Conservation (phyloP, 371 early-diverging fungal species). For the Mucor plumbeus region DNA sequence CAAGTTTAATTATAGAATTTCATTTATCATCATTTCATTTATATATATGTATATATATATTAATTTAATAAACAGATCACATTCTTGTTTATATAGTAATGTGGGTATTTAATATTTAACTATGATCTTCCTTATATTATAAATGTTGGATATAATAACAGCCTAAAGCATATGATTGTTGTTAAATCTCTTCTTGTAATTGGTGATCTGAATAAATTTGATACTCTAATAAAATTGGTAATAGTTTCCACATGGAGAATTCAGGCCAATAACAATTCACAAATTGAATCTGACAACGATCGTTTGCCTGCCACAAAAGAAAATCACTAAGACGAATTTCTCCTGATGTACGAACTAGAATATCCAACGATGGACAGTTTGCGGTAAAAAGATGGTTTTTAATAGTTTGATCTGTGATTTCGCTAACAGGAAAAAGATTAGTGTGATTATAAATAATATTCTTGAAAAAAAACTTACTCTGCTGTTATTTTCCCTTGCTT, state of each 20-base stretch:
- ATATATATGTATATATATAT: no score
- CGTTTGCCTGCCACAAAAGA: conserved; percentile 91
- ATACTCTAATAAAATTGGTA: conserved; percentile 83
- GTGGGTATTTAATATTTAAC: background rate
- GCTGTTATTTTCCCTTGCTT: conserved; percentile 55
- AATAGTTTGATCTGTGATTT: conserved; percentile 69
- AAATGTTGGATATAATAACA: background rate
- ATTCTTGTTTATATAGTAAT: background rate
- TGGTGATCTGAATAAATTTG: conserved; percentile 63
- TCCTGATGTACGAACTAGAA: conserved; percentile 97
- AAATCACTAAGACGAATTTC: conserved; percentile 98
- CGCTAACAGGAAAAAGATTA: conserved; percentile 37
- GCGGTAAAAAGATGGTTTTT: conserved; percentile 72
- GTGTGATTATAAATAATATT: background rate
- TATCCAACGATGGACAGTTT: conserved; percentile 82
- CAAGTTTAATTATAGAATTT: conserved; percentile 8
- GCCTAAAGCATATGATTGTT: background rate
- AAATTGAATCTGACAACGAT: conserved; percentile 83
- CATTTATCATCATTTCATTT: background rate
- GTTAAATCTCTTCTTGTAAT: conserved; percentile 1
- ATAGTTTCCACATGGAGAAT: conserved; percentile 85
- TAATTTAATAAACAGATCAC: background rate
- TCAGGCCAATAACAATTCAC: conserved; percentile 94
- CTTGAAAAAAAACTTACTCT: conserved; percentile 45
- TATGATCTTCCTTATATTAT: background rate